Evolutionary conservation across 2,329 filamentous ascomycete species (phyloP).

Genomic region (Ceratocystis colombiana): DNA sequence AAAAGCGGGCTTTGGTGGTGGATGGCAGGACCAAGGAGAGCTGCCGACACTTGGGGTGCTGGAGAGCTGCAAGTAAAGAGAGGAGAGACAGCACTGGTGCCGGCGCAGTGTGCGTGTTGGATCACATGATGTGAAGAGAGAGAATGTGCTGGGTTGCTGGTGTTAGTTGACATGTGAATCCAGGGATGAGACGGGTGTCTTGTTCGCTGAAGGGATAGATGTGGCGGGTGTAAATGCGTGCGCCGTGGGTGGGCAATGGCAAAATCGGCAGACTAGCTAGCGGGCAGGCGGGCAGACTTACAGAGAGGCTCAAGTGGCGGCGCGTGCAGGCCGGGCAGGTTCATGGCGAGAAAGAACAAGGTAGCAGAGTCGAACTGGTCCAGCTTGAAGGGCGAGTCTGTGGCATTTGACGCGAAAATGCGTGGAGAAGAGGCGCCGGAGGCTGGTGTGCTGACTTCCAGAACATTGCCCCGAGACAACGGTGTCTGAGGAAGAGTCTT

Average conservation of each 20-base stretch:
- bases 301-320: not conserved
- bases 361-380: not conserved
- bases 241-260: not conserved
- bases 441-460: not conserved
- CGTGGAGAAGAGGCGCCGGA: not conserved
- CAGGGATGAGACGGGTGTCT: not conserved
- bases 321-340: not conserved
- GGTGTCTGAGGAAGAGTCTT: not conserved
- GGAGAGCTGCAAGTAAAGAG: not conserved
- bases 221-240: not conserved
- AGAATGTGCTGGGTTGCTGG: not conserved
- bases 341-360: not conserved
- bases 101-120: not conserved
- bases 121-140: not conserved
- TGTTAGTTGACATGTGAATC: not conserved
- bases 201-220: no score
- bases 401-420: not conserved
- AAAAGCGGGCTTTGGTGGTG: not conserved
- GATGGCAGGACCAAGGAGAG: not conserved
- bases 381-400: not conserved
- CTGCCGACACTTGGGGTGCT: not conserved
- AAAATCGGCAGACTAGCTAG: not conserved
- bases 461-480: slow-evolving; percentile 3
- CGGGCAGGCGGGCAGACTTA: not conserved
- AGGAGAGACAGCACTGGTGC: not conserved